These are phyloP conservation scores for Sporopachydermia lactativora DNA, from an alignment of 805 yeast species.

Conservation along the genomic window DNA sequence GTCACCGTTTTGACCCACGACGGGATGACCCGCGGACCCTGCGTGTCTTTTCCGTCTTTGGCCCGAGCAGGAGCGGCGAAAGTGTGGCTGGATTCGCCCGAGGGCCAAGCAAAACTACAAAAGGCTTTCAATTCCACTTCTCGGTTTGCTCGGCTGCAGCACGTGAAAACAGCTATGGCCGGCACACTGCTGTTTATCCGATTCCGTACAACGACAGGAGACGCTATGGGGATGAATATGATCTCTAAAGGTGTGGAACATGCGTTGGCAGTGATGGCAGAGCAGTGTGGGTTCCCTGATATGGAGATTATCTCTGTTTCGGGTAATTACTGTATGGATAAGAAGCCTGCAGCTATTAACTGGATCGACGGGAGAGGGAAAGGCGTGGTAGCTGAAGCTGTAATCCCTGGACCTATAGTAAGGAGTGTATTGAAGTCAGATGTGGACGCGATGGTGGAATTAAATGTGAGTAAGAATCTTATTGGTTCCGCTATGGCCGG, in stretches of 20 bases:
- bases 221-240: constrained; percentile 99
- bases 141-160: constrained; percentile 89
- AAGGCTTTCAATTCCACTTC: constrained; percentile 93
- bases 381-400: constrained; percentile 92
- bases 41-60: constrained; percentile 78
- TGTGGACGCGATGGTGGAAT: constrained; percentile 82
- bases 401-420: constrained; percentile 73
- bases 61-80: constrained; percentile 89
- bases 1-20: constrained; percentile 83
- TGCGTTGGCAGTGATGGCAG: constrained; percentile 71
- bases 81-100: constrained; percentile 90
- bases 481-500: constrained; percentile 99
- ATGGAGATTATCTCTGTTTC: constrained; percentile 88
- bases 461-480: constrained; percentile 79
- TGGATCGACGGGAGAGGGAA: constrained; percentile 99
- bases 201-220: constrained; percentile 98
- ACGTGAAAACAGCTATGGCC: constrained; percentile 85
- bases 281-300: constrained; percentile 84
- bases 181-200: constrained; percentile 82
- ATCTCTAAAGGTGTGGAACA: constrained; percentile 95
- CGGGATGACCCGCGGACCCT: constrained; percentile 99
- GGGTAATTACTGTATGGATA: constrained; percentile 96
- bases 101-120: constrained; percentile 71
- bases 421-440: constrained; percentile 76
- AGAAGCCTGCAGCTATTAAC: constrained; percentile 94